Percentiles rank a stretch among this genome's conserved stretches.
Evolutionary conservation across 306 rosid genomes (phyloP).

Genomic region (Castanea crenata): DNA sequence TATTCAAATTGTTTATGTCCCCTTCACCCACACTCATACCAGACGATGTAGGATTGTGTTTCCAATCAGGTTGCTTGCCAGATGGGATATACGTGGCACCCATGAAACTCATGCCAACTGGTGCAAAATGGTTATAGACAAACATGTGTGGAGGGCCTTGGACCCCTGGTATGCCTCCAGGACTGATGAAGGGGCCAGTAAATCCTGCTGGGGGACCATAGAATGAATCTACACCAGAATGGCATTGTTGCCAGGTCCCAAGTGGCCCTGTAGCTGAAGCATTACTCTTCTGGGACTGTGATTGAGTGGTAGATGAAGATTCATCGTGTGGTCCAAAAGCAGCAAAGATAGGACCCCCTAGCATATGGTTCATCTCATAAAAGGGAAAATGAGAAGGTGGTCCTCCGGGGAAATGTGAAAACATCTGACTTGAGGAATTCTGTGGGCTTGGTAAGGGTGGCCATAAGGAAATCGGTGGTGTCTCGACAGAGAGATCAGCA

Average conservation of each 20-base stretch:
- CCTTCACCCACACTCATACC: constrained; percentile 58
- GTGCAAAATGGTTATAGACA: constrained; percentile 96
- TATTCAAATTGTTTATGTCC: constrained; percentile 64
- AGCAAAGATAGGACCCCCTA: constrained; percentile 89
- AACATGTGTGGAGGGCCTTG: constrained; percentile 98
- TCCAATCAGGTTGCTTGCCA: constrained; percentile 98
- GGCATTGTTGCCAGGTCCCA: constrained; percentile 90
- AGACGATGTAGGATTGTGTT: constrained; percentile 74
- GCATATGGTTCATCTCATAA: constrained; percentile 92
- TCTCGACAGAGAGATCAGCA: constrained; percentile 90
- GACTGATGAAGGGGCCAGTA: constrained; percentile 83
- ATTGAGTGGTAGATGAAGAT: constrained; percentile 58
- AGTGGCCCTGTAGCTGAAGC: constrained; percentile 58
- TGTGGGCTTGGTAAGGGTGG: constrained; percentile 70
- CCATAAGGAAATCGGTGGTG: constrained; percentile 83
- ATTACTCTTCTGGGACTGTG: constrained; percentile 64
- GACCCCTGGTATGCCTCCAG: constrained; percentile 91
- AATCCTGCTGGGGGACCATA: constrained; percentile 93
- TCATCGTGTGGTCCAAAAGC: constrained; percentile 90
- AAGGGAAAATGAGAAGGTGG: constrained; percentile 84
- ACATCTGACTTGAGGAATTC: constrained; percentile 77
- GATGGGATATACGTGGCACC: constrained; percentile 91
- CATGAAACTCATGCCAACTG: constrained; percentile 98
- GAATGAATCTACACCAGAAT: constrained; percentile 89
- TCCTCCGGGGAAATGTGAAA: constrained; percentile 78